Base-by-base conservation (phyloP, 1,284 basidiomycete genomes). In the Phenoliferia sp. region DNA sequence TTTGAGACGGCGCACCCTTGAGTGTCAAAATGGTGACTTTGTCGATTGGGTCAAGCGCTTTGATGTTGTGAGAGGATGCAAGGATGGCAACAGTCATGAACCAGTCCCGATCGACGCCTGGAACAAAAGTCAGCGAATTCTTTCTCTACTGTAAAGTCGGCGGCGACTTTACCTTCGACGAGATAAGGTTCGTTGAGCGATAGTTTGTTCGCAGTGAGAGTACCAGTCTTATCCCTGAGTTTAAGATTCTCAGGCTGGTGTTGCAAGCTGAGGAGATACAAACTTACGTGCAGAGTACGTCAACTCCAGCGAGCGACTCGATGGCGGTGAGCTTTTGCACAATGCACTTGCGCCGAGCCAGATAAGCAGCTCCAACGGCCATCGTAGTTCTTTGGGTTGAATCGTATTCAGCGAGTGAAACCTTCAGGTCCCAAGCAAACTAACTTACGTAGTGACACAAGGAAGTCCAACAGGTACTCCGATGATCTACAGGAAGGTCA, bases 311-410 rank as follows among this genome's bases (percentile, higher is more conserved):
- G 31, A 85, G 80, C 36, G 82, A 82, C 76, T 85, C 84, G 77
- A 85, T 85, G 59, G 84, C 84, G 17, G 84, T 84, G 56, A 85
- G 80, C 77, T 85, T 85, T 76, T 85, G 84, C n/a, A 85, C 84
- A 76, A 85, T 85, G n/a, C 83, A 84, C 74, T 85, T 81, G 52
- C 81, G 79, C 68, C 81, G 79, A 34, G 84, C 84, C 54, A 85
- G 81, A 78, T 84, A 85, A 9, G 84, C 83, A 48, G 84, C 84
- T 63, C 84, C 84, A 71, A 85, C 84, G 39, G 84, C 84, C 72
- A 83, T 79, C 57, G 82, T 83, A 66, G 83, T 84, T 58, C 83
- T 84, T n/a, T n/a, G n/a, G n/a, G n/a, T n/a, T n/a, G n/a, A n/a
- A n/a, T n/a, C n/a, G n/a, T n/a, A n/a, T n/a, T n/a, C n/a, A n/a